Percentiles rank a stretch among this genome's conserved stretches.
Evolutionary conservation across 2,329 filamentous ascomycete species (phyloP).

Genomic region (Talaromyces sp.): DNA sequence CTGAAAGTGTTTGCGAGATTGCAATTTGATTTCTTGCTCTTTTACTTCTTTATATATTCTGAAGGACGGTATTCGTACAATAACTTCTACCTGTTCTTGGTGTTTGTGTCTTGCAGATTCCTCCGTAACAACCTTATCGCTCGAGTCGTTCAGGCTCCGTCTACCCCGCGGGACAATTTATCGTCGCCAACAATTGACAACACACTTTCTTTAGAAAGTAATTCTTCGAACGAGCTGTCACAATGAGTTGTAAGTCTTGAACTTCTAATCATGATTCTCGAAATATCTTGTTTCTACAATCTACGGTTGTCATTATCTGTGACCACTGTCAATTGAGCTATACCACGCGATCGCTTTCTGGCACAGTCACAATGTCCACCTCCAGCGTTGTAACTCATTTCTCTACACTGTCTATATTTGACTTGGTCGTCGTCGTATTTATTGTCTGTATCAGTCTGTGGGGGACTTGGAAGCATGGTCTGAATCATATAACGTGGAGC

Average conservation of each 20-base stretch:
- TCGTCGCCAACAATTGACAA: not conserved
- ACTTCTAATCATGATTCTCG: not conserved
- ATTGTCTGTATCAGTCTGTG: constrained; percentile 10
- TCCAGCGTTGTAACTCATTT: not conserved
- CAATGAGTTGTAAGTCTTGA: constrained; percentile 17
- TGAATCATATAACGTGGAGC: constrained; percentile 6
- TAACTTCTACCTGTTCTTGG: not conserved
- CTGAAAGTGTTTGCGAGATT: not conserved
- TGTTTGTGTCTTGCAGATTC: not conserved
- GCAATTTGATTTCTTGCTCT: not conserved
- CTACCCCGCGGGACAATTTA: constrained; percentile 2
- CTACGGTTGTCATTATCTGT: not conserved
- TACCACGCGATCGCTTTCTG: not conserved
- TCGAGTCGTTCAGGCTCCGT: not conserved
- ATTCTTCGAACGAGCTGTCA: not conserved
- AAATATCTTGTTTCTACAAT: not conserved
- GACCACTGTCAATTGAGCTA: not conserved
- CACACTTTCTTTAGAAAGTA: not conserved
- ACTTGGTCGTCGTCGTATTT: constrained; percentile 11
- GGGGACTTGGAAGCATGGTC: constrained; percentile 16
- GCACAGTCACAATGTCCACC: not conserved
- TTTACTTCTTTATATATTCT: not conserved
- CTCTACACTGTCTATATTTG: not conserved
- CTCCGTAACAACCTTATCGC: not conserved
- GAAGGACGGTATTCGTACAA: not conserved